Evolutionary conservation across 2,329 filamentous ascomycete species (phyloP).

Genomic region (Calonectria pseudoreteaudii): DNA sequence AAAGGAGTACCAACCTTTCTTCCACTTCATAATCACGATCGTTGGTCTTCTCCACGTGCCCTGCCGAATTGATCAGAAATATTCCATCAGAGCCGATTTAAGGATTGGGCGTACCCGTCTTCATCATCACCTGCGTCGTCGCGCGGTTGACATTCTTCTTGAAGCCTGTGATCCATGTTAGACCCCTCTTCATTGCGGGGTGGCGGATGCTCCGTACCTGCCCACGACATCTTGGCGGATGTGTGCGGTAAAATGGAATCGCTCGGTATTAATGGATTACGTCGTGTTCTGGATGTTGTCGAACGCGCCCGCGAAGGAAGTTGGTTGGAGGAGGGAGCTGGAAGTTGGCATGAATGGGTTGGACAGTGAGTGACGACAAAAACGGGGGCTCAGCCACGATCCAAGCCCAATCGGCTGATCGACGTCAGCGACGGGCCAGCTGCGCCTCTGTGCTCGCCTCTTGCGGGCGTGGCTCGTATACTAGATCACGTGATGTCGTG

Average conservation of each 20-base stretch:
- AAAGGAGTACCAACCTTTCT: slow-evolving; percentile 71
- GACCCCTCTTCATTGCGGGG: slow-evolving; percentile 46
- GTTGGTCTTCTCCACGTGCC: slow-evolving; percentile 98
- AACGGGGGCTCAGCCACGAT: slow-evolving; percentile 48
- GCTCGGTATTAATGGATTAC: slow-evolving; percentile 22
- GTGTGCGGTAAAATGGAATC: slow-evolving; percentile 16
- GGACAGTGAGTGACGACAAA: slow-evolving; percentile 46
- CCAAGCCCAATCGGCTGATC: slow-evolving; percentile 46
- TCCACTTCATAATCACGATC: slow-evolving; percentile 99
- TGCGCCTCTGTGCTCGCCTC: slow-evolving; percentile 18
- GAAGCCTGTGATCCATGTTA: slow-evolving; percentile 53
- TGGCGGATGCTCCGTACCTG: slow-evolving; percentile 61
- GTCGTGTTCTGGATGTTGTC: slow-evolving; percentile 21
- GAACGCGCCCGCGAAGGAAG: slow-evolving; percentile 30
- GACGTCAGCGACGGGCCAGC: slow-evolving; percentile 45
- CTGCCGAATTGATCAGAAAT: slow-evolving; percentile 52
- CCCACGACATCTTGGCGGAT: slow-evolving; percentile 73
- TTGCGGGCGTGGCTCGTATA: slow-evolving; percentile 13
- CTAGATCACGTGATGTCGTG: slow-evolving; percentile 45
- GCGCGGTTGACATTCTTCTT: slow-evolving; percentile 98
- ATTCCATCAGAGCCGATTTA: neutral
- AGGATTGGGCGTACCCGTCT: slow-evolving; percentile 74
- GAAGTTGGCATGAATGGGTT: slow-evolving; percentile 37
- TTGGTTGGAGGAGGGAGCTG: slow-evolving; percentile 31
- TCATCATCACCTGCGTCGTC: slow-evolving; percentile 99